These are phyloP conservation scores for Emmonsia crescens DNA, from an alignment of 2,329 filamentous ascomycete species.

Conservation along the genomic window DNA sequence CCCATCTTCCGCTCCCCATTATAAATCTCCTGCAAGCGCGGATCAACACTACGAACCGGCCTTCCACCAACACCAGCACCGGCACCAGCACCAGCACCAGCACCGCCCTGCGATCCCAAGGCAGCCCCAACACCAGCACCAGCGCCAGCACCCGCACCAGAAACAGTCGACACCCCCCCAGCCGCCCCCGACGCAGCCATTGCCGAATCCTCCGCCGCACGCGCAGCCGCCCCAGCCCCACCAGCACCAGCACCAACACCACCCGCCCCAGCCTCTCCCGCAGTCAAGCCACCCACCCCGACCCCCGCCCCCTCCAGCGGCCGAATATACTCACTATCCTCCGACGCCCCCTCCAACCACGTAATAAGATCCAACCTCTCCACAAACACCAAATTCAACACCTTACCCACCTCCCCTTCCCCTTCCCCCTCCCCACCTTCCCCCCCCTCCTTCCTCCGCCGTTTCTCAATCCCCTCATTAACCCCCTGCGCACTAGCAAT, in stretches of 20 bases:
- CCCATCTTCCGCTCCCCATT: slow-evolving; percentile 84
- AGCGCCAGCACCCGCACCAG: slow-evolving; percentile 29
- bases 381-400: slow-evolving; percentile 83
- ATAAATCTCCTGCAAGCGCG: slow-evolving; percentile 77
- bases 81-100: no score
- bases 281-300: slow-evolving; percentile 29
- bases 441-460: slow-evolving; percentile 19
- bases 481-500: slow-evolving; percentile 71
- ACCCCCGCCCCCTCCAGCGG: slow-evolving; percentile 56
- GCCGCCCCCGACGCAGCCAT: slow-evolving; percentile 42
- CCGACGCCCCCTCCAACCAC: slow-evolving; percentile 81
- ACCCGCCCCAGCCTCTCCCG: slow-evolving; percentile 37
- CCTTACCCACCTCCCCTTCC: slow-evolving; percentile 33
- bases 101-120: slow-evolving; percentile 31
- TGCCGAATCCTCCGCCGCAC: slow-evolving; percentile 35
- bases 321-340: slow-evolving; percentile 88
- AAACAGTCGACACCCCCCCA: slow-evolving; percentile 28
- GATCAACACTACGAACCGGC: slow-evolving; percentile 62
- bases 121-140: slow-evolving; percentile 22
- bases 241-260: slow-evolving; percentile 35
- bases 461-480: slow-evolving; percentile 59
- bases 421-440: slow-evolving; percentile 24
- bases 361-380: slow-evolving; percentile 85
- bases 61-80: slow-evolving; percentile 32
- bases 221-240: slow-evolving; percentile 36